phyloP scores from a whole-genome alignment of 768 basidiomycete species.

The Phlebiopsis flavidoalba region DNA sequence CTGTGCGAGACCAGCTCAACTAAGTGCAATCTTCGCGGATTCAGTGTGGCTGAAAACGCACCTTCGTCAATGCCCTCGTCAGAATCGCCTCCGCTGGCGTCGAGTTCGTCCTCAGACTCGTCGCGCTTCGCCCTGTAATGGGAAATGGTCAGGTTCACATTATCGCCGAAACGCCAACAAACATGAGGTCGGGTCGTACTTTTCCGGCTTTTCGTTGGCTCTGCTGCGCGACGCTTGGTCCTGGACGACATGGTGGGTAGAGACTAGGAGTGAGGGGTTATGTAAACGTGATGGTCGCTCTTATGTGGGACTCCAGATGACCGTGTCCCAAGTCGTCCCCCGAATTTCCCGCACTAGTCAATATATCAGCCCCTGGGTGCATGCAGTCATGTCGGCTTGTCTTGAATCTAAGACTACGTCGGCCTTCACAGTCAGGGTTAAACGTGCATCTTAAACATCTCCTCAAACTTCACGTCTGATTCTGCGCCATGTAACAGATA shows the following conservation, averaged over 20 bases:
- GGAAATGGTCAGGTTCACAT: slow-evolving; percentile 1
- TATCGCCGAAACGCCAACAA: background rate
- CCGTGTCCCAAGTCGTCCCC: background rate
- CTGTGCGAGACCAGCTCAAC: slow-evolving; percentile 3
- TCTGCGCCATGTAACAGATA: too few relatives aligned
- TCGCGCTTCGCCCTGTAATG: slow-evolving; percentile 22
- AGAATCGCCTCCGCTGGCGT: slow-evolving; percentile 15
- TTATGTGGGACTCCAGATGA: background rate
- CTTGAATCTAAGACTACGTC: background rate
- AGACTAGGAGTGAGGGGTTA: slow-evolving; percentile 2
- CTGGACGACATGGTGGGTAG: slow-evolving; percentile 20
- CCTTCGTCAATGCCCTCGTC: slow-evolving; percentile 24
- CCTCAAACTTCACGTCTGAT: too few relatives aligned
- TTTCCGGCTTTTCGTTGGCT: slow-evolving; percentile 28
- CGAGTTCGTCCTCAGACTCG: slow-evolving; percentile 23
- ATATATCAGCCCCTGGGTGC: background rate
- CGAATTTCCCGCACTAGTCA: background rate
- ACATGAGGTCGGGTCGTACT: slow-evolving; percentile 22
- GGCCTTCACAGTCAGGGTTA: too few relatives aligned
- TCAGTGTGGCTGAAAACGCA: background rate
- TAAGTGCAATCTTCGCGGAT: background rate
- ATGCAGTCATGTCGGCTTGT: background rate
- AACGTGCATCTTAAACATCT: too few relatives aligned
- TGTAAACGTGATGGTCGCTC: slow-evolving; percentile 2
- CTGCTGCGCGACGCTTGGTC: slow-evolving; percentile 29